A percentile compares a stretch with the other conserved stretches of the same genome.
Conservation (phyloP, 139 green algal species). For the Auxenochlorella protothecoides region DNA sequence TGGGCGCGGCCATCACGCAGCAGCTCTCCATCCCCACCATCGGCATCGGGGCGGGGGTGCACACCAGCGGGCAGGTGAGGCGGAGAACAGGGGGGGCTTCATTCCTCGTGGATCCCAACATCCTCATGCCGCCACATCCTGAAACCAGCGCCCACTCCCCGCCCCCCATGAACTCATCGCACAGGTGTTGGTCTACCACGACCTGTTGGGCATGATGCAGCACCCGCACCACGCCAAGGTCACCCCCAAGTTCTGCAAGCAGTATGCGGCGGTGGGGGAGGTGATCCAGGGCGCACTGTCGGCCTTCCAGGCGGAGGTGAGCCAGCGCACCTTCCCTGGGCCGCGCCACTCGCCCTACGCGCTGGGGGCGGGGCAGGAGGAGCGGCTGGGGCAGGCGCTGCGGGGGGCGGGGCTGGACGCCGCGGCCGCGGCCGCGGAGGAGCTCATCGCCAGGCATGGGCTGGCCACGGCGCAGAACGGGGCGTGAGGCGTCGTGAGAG, state of each 20-base stretch:
- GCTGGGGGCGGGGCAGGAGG: constrained; percentile 40
- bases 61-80: constrained; percentile 78
- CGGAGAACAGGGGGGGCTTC: background rate
- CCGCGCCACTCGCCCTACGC: constrained; percentile 71
- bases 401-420: constrained; percentile 23
- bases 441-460: too few species aligned
- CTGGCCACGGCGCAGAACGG: too few species aligned
- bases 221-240: constrained; percentile 97
- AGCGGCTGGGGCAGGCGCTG: constrained; percentile 34
- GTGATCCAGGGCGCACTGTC: constrained; percentile 59
- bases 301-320: constrained; percentile 73
- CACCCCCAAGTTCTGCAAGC: constrained; percentile 98
- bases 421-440: constrained; percentile 33
- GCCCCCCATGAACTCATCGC: background rate
- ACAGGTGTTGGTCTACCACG: constrained; percentile 98
- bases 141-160: too few species aligned
- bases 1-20: constrained; percentile 79
- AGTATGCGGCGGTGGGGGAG: constrained; percentile 73
- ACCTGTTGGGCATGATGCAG: constrained; percentile 96
- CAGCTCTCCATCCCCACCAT: constrained; percentile 89
- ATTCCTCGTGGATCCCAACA: too few species aligned
- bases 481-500: too few species aligned
- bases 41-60: constrained; percentile 84
- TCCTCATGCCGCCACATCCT: too few species aligned
- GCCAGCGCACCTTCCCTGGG: constrained; percentile 51